These are phyloP conservation scores for Crepidotus sp. DNA, from an alignment of 1,284 basidiomycete genomes.

Conservation along the genomic window DNA sequence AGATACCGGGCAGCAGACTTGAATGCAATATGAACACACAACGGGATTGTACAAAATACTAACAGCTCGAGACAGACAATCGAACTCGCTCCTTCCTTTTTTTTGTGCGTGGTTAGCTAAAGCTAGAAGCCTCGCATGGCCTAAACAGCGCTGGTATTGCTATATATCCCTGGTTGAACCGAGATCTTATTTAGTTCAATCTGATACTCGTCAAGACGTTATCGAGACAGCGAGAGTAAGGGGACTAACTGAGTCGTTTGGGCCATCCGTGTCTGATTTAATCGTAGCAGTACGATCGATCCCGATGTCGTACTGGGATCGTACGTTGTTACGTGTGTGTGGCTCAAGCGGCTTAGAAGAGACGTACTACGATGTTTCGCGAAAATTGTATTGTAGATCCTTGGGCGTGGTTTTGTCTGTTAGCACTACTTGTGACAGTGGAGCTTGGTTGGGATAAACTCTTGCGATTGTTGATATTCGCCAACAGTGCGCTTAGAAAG, in stretches of 20 bases:
- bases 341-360: no score
- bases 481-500: constrained; percentile 13
- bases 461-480: constrained; percentile 14
- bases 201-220: background rate
- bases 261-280: background rate
- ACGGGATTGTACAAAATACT: no score
- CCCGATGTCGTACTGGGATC: constrained; percentile 1
- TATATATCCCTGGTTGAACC: background rate
- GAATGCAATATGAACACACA: no score
- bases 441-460: constrained; percentile 1
- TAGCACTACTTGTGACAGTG: background rate
- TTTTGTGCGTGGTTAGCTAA: no score
- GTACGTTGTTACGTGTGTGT: background rate
- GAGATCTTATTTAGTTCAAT: constrained; percentile 7
- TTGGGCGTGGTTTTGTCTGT: background rate
- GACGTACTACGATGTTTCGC: constrained; percentile 3
- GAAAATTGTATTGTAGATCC: constrained; percentile 1
- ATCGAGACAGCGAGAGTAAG: background rate
- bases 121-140: no score
- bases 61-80: no score
- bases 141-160: background rate
- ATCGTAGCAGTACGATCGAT: background rate
- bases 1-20: no score
- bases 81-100: no score
- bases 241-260: background rate